A percentile compares a stretch with the other conserved stretches of the same genome.
These are phyloP conservation scores for Pyrenula aspistea DNA, from an alignment of 495 filamentous ascomycete species.

Conservation along the genomic window DNA sequence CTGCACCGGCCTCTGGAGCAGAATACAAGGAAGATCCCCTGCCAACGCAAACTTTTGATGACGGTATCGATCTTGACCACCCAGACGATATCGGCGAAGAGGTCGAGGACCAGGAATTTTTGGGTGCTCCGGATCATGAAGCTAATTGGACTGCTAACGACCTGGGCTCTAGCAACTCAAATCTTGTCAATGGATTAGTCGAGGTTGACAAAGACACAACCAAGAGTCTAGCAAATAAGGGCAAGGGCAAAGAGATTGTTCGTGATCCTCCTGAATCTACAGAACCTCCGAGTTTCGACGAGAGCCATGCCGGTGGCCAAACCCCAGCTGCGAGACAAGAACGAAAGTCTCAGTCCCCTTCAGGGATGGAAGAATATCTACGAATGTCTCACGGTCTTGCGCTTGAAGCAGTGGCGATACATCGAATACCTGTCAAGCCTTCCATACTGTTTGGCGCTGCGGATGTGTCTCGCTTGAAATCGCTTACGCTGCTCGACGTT, in stretches of 20 bases:
- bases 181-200: slow-evolving; percentile 3
- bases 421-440: slow-evolving; percentile 45
- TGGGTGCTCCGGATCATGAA: slow-evolving; percentile 6
- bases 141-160: slow-evolving; percentile 2
- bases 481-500: slow-evolving; percentile 47
- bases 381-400: slow-evolving; percentile 39
- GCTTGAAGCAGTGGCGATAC: slow-evolving; percentile 37
- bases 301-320: background rate
- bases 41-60: background rate
- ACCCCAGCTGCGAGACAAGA: background rate
- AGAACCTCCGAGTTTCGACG: background rate
- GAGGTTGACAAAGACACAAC: slow-evolving; percentile 4
- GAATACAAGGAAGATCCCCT: background rate
- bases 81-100: slow-evolving; percentile 15
- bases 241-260: background rate
- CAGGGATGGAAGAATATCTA: slow-evolving; percentile 26
- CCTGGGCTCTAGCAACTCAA: slow-evolving; percentile 4
- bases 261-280: background rate
- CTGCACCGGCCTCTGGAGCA: background rate
- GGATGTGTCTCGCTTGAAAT: slow-evolving; percentile 36
- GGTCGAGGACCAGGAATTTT: slow-evolving; percentile 17
- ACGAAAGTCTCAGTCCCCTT: background rate
- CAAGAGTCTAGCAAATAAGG: slow-evolving; percentile 6
- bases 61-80: slow-evolving; percentile 18
- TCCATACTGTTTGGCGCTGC: slow-evolving; percentile 36